Evolutionary conservation across 441 rosid species (phyloP).

Genomic region (Adansonia gregorii): DNA sequence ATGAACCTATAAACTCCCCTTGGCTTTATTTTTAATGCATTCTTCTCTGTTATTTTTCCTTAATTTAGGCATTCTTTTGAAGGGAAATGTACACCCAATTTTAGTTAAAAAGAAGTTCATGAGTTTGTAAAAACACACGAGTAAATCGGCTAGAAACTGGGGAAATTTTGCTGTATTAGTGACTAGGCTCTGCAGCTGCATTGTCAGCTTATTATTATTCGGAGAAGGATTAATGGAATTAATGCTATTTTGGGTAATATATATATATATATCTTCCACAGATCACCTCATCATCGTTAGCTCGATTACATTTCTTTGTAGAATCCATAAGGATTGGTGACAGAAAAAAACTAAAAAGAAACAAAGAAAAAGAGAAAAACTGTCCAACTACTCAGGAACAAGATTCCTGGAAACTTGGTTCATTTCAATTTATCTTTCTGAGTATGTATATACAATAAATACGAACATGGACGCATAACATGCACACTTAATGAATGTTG

Average conservation of each 20-base stretch:
- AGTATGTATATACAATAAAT: too few relatives aligned
- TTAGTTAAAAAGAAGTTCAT: background rate
- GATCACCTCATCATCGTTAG: too few relatives aligned
- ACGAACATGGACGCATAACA: too few relatives aligned
- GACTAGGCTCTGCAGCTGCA: background rate
- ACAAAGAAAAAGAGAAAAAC: too few relatives aligned
- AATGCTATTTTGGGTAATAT: too few relatives aligned
- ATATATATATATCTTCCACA: background rate
- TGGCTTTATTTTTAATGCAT: background rate
- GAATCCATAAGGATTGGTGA: background rate
- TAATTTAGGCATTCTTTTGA: conserved; percentile 5
- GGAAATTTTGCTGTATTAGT: background rate
- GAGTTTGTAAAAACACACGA: background rate
- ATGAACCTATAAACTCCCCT: conserved; percentile 21
- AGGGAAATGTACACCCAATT: background rate
- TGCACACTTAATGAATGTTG: too few relatives aligned
- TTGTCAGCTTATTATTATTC: background rate
- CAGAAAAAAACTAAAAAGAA: too few relatives aligned
- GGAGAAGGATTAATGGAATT: background rate
- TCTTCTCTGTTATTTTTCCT: background rate
- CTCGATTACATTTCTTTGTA: background rate
- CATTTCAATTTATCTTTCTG: too few relatives aligned
- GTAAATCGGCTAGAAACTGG: background rate
- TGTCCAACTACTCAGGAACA: too few relatives aligned
- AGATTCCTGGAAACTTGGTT: too few relatives aligned